Conservation (phyloP, 495 filamentous ascomycete genomes). For the Massariosphaeria phaeospora region DNA sequence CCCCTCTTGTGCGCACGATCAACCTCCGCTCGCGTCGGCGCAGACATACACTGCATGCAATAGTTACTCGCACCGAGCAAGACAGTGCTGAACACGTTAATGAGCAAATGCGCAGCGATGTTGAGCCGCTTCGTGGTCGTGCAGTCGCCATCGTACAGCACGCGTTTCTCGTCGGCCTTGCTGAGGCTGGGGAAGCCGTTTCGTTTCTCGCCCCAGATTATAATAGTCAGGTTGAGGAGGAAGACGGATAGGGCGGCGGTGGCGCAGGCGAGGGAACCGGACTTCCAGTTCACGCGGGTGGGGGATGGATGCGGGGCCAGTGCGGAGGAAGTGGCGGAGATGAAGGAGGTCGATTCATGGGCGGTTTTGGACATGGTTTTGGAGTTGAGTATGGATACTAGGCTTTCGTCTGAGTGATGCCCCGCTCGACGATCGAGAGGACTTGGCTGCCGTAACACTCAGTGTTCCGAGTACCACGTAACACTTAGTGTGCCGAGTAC, state of each 20-base stretch:
- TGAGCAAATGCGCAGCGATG: slow-evolving; percentile 28
- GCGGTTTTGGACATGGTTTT: too few species aligned
- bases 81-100: slow-evolving; percentile 34
- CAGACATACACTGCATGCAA: slow-evolving; percentile 32
- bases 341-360: too few species aligned
- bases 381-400: too few species aligned
- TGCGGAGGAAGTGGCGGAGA: too few species aligned
- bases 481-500: too few species aligned
- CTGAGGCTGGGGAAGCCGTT: neutral
- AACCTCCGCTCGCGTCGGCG: slow-evolving; percentile 36
- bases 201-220: slow-evolving; percentile 2
- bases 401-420: too few species aligned
- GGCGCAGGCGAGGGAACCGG: neutral
- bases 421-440: too few species aligned
- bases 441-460: too few species aligned
- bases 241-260: neutral
- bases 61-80: slow-evolving; percentile 36
- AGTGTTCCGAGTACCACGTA: too few species aligned
- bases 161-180: slow-evolving; percentile 2
- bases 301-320: too few species aligned
- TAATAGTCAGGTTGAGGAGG: neutral
- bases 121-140: slow-evolving; percentile 10
- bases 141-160: slow-evolving; percentile 25
- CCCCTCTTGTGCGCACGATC: slow-evolving; percentile 28
- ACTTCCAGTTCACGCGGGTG: slow-evolving; percentile 2